Evolutionary conservation across 805 yeast species (phyloP).

Genomic region (Candida yuanshanica): DNA sequence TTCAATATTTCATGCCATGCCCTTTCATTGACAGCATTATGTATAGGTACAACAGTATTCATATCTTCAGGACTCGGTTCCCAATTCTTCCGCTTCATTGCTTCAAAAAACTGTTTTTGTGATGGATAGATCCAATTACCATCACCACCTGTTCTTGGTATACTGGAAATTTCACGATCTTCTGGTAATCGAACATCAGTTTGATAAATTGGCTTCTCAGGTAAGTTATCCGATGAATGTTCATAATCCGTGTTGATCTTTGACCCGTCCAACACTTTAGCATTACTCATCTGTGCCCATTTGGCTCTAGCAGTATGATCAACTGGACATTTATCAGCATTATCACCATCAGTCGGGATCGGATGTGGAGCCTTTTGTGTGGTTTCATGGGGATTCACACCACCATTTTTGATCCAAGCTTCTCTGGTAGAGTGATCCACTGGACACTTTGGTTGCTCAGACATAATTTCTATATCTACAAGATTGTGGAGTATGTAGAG

Average conservation of each 20-base stretch:
- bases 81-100: slow-evolving; percentile 90
- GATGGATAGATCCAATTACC: slow-evolving; percentile 93
- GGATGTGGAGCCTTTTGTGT: slow-evolving; percentile 15
- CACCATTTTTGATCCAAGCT: slow-evolving; percentile 4
- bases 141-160: slow-evolving; percentile 68
- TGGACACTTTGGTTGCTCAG: slow-evolving; percentile 38
- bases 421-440: slow-evolving; percentile 40
- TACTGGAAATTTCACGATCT: slow-evolving; percentile 74
- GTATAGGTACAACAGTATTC: slow-evolving; percentile 90
- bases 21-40: slow-evolving; percentile 86
- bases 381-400: not conserved
- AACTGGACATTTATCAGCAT: slow-evolving; percentile 55
- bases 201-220: slow-evolving; percentile 27
- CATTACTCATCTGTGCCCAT: slow-evolving; percentile 42
- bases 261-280: slow-evolving; percentile 19
- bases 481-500: not conserved
- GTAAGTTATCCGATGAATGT: slow-evolving; percentile 43
- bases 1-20: slow-evolving; percentile 80
- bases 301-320: slow-evolving; percentile 53
- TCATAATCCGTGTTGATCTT: slow-evolving; percentile 13
- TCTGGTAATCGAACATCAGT: slow-evolving; percentile 47
- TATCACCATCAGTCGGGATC: slow-evolving; percentile 9
- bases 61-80: slow-evolving; percentile 76
- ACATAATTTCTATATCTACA: not conserved
- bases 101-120: slow-evolving; percentile 89